Percentiles rank a stretch among this genome's conserved stretches.
These are phyloP conservation scores for Trametes pubescens DNA, from an alignment of 1,284 basidiomycete species.

Conservation along the genomic window DNA sequence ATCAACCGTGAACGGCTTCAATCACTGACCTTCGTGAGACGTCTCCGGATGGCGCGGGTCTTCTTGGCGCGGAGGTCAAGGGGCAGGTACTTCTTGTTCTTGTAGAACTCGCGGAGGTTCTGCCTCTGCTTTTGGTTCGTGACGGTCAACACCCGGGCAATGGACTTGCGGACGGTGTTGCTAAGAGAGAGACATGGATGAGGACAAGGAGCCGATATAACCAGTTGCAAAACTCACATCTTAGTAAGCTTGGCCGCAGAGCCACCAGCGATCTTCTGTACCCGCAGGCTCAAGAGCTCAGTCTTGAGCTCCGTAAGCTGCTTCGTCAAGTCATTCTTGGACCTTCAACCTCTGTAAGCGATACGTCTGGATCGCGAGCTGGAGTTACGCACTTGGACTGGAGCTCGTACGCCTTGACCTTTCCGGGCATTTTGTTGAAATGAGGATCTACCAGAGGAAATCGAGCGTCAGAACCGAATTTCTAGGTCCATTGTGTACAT, in stretches of 20 bases:
- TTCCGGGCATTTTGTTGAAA: slow-evolving; percentile 74
- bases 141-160: slow-evolving; percentile 98
- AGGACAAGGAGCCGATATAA: background rate
- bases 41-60: slow-evolving; percentile 98
- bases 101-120: slow-evolving; percentile 98
- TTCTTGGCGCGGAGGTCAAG: slow-evolving; percentile 98
- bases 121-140: slow-evolving; percentile 98
- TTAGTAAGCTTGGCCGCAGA: slow-evolving; percentile 96
- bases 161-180: slow-evolving; percentile 97
- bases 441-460: slow-evolving; percentile 33
- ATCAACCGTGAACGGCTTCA: slow-evolving; percentile 6
- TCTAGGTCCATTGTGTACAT: background rate
- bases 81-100: slow-evolving; percentile 95
- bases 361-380: background rate
- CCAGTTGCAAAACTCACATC: slow-evolving; percentile 74
- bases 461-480: slow-evolving; percentile 24
- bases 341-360: slow-evolving; percentile 58
- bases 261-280: slow-evolving; percentile 98
- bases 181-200: slow-evolving; percentile 53
- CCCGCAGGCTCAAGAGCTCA: slow-evolving; percentile 93
- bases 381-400: slow-evolving; percentile 86
- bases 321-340: slow-evolving; percentile 96
- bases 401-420: slow-evolving; percentile 98
- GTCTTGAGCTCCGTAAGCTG: slow-evolving; percentile 96
- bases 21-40: slow-evolving; percentile 83